phyloP scores from a whole-genome alignment of 2,329 filamentous ascomycete species.

The Penicillium fuscoglaucum region DNA sequence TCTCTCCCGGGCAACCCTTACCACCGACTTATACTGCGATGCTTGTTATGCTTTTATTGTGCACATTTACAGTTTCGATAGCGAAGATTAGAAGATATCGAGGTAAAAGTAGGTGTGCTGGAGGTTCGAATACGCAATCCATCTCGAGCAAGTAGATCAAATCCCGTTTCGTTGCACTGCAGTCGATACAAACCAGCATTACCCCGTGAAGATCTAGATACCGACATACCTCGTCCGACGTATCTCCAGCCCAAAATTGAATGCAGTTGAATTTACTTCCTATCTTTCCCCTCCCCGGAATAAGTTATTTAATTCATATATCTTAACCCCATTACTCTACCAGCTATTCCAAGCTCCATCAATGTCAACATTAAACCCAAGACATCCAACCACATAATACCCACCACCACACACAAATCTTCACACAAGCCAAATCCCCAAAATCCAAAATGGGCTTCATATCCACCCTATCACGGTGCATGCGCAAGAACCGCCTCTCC shows the following conservation, averaged over 20 bases:
- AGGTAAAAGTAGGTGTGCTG: not conserved
- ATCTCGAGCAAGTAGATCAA: not conserved
- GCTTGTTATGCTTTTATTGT: not conserved
- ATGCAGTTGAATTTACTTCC: not conserved
- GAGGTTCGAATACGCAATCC: not conserved
- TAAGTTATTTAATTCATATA: not conserved
- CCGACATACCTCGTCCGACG: slow-evolving; percentile 8
- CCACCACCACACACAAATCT: not conserved
- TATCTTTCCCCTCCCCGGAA: not conserved
- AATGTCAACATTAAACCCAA: not conserved
- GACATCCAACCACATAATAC: too few relatives aligned
- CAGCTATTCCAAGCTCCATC: not conserved
- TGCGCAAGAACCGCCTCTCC: slow-evolving; percentile 21
- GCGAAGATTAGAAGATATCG: not conserved
- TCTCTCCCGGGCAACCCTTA: not conserved
- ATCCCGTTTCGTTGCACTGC: not conserved
- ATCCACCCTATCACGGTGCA: slow-evolving; percentile 17
- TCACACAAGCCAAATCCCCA: not conserved
- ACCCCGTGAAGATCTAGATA: slow-evolving; percentile 1
- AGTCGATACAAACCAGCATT: not conserved
- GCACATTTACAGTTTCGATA: not conserved
- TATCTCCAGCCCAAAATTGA: slow-evolving; percentile 1
- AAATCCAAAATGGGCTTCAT: slow-evolving; percentile 24
- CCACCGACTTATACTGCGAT: not conserved
- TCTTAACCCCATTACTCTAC: not conserved